Evolutionary conservation across 495 filamentous ascomycete genomes (phyloP).

Genomic region (Peziza echinospora): DNA sequence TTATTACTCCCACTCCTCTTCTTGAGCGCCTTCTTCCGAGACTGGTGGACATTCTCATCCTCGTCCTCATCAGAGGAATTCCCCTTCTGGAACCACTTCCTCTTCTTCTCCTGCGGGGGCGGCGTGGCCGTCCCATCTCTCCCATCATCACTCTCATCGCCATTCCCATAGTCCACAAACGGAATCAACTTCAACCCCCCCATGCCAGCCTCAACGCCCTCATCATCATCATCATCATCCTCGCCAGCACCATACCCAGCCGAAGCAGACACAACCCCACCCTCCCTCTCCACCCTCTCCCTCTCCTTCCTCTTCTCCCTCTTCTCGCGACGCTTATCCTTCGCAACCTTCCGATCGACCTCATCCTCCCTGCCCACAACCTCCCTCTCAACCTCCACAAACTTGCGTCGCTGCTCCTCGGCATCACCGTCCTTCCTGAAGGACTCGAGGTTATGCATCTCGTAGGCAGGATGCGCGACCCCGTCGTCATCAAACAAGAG

Average conservation of each 20-base stretch:
- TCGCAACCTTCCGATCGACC: conserved; percentile 57
- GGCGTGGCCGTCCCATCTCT: conserved; percentile 13
- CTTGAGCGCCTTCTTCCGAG: conserved; percentile 27
- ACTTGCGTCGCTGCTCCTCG: conserved; percentile 49
- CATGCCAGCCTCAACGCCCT: conserved; percentile 25
- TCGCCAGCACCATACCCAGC: no score
- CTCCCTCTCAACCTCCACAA: conserved; percentile 48
- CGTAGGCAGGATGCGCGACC: conserved; percentile 59
- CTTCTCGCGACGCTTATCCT: conserved; percentile 66
- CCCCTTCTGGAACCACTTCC: conserved; percentile 10
- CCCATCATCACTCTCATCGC: conserved; percentile 17
- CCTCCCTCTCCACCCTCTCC: conserved; percentile 19
- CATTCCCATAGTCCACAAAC: conserved; percentile 26
- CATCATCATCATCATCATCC: conserved; percentile 22
- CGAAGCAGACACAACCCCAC: conserved; percentile 20
- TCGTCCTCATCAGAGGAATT: conserved; percentile 28
- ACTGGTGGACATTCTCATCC: conserved; percentile 25
- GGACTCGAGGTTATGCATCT: conserved; percentile 59
- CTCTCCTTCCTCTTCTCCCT: conserved; percentile 50
- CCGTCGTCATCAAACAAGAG: conserved; percentile 87
- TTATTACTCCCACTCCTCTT: conserved; percentile 29
- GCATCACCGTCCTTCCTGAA: conserved; percentile 56
- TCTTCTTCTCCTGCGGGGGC: conserved; percentile 1
- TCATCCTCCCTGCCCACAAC: conserved; percentile 59
- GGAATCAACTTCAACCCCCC: conserved; percentile 5